These are phyloP conservation scores for Reticulascus tulasneorum DNA, from an alignment of 2,329 filamentous ascomycete genomes.

Conservation along the genomic window DNA sequence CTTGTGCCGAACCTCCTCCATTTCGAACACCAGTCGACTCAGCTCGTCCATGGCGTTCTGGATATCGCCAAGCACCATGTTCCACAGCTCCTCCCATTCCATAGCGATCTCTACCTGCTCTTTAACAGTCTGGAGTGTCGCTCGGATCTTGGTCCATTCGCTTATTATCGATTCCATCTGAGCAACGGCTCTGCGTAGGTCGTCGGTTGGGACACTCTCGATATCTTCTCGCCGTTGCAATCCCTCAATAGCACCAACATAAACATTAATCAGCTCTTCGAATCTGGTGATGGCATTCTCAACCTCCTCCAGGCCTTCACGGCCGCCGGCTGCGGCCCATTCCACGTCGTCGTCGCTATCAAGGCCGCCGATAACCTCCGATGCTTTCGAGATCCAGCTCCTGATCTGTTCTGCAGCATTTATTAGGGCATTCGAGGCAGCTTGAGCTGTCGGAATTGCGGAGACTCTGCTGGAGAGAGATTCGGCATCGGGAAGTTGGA, in stretches of 20 bases:
- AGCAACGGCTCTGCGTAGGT: slow-evolving; percentile 69
- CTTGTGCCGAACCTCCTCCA: slow-evolving; percentile 92
- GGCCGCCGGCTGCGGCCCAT: slow-evolving; percentile 86
- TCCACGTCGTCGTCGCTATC: slow-evolving; percentile 97
- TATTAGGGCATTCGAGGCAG: slow-evolving; percentile 78
- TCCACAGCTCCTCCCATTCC: slow-evolving; percentile 99
- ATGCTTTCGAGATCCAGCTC: slow-evolving; percentile 89
- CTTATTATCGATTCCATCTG: slow-evolving; percentile 86
- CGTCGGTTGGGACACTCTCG: slow-evolving; percentile 61
- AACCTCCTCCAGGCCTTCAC: slow-evolving; percentile 72
- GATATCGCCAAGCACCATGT: slow-evolving; percentile 87
- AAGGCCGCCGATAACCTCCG: slow-evolving; percentile 80
- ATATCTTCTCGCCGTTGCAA: slow-evolving; percentile 80
- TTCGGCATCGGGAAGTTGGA: slow-evolving; percentile 81
- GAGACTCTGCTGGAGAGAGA: slow-evolving; percentile 79
- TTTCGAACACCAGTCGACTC: slow-evolving; percentile 83
- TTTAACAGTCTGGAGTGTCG: slow-evolving; percentile 73
- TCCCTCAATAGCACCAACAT: slow-evolving; percentile 89
- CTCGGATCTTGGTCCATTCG: slow-evolving; percentile 81
- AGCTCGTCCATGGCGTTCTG: slow-evolving; percentile 80
- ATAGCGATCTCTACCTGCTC: slow-evolving; percentile 92
- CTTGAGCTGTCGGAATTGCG: slow-evolving; percentile 77
- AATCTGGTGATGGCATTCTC: slow-evolving; percentile 77
- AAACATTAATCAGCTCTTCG: slow-evolving; percentile 85
- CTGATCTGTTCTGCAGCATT: slow-evolving; percentile 89